phyloP scores from a whole-genome alignment of 495 filamentous ascomycete species.

The Trichoderma reesei region DNA sequence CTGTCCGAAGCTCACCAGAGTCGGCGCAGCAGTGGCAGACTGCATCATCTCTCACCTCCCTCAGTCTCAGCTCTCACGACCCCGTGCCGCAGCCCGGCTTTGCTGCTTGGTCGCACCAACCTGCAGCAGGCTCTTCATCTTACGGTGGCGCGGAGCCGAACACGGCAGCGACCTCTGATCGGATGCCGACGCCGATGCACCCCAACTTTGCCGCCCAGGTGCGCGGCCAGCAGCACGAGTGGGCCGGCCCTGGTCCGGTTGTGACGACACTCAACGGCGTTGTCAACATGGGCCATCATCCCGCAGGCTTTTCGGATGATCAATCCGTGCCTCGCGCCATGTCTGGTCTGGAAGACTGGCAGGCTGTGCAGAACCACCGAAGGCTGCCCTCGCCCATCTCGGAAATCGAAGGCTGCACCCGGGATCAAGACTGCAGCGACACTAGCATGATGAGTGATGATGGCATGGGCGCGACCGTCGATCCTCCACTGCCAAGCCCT shows the following conservation, averaged over 20 bases:
- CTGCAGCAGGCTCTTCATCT: constrained; percentile 9
- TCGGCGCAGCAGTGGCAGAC: constrained; percentile 28
- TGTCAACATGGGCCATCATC: constrained; percentile 31
- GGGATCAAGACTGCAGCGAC: background rate
- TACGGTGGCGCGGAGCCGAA: background rate
- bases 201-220: constrained; percentile 38
- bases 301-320: constrained; percentile 21
- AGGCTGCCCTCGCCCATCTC: constrained; percentile 63
- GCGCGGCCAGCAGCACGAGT: constrained; percentile 27
- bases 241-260: constrained; percentile 22
- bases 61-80: constrained; percentile 28
- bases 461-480: background rate
- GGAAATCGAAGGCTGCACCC: constrained; percentile 42
- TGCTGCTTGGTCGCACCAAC: constrained; percentile 16
- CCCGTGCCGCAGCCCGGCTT: constrained; percentile 1
- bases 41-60: constrained; percentile 27
- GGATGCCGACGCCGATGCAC: constrained; percentile 47
- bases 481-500: background rate
- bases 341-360: constrained; percentile 35
- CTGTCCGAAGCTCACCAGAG: constrained; percentile 30
- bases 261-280: constrained; percentile 31
- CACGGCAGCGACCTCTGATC: constrained; percentile 10
- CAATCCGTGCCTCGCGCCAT: constrained; percentile 17
- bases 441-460: constrained; percentile 26
- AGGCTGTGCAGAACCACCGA: constrained; percentile 37